A percentile compares a stretch with the other conserved stretches of the same genome.
Evolutionary conservation across 768 basidiomycete genomes (phyloP).

Genomic region (Myochromella boudieri): DNA sequence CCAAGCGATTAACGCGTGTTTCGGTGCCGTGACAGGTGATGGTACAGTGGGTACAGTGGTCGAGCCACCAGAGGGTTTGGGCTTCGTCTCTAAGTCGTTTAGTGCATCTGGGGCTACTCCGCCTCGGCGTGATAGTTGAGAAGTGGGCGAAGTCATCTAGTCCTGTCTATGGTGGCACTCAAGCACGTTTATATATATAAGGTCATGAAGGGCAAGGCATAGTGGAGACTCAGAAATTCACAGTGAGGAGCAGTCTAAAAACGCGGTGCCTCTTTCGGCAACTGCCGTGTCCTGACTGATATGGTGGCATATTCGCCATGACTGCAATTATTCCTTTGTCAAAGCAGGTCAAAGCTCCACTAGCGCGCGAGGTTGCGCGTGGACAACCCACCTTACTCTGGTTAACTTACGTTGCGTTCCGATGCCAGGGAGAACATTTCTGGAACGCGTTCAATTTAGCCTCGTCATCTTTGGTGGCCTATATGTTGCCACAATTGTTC

Average conservation of each 20-base stretch:
- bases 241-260: too few relatives aligned
- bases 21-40: conserved; percentile 12
- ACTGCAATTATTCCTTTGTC: too few relatives aligned
- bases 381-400: too few relatives aligned
- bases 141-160: not conserved
- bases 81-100: not conserved
- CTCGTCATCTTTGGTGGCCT: conserved; percentile 45
- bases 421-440: conserved; percentile 8
- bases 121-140: not conserved
- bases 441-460: conserved; percentile 26
- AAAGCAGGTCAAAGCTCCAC: too few relatives aligned
- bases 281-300: too few relatives aligned
- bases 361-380: too few relatives aligned
- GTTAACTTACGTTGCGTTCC: too few relatives aligned
- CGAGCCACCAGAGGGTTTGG: not conserved
- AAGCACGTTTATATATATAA: not conserved
- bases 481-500: conserved; percentile 52
- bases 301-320: too few relatives aligned
- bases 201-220: not conserved
- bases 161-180: not conserved
- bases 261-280: too few relatives aligned
- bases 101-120: not conserved
- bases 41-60: conserved; percentile 9
- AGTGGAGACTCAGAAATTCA: too few relatives aligned
- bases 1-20: conserved; percentile 18